phyloP scores from a whole-genome alignment of 1,139 yeast species.

The Taphrina communis region DNA sequence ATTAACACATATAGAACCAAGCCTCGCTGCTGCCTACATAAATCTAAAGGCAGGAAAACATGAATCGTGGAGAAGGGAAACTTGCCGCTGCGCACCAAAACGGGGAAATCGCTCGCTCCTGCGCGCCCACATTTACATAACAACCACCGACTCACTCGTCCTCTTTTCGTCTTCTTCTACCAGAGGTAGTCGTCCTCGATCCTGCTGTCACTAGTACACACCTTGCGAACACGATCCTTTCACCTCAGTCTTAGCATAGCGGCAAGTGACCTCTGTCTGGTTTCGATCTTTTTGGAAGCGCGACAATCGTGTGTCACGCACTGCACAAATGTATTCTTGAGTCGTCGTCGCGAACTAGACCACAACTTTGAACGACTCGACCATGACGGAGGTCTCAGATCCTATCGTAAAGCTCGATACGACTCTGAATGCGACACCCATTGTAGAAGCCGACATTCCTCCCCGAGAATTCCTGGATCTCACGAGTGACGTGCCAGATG shows the following conservation, averaged over 20 bases:
- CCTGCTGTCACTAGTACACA: neutral
- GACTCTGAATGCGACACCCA: neutral
- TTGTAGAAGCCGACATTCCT: neutral
- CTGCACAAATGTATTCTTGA: neutral
- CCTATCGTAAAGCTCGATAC: neutral
- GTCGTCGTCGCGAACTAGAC: no score
- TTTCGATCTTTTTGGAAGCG: neutral
- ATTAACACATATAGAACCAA: no score
- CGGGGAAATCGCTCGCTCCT: neutral
- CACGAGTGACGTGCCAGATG: conserved; percentile 16
- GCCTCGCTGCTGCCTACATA: no score
- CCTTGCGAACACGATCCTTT: no score
- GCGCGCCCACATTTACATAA: conserved; percentile 11
- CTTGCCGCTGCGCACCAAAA: neutral
- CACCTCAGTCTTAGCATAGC: no score
- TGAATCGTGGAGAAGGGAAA: neutral
- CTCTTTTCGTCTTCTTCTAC: neutral
- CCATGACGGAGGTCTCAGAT: neutral
- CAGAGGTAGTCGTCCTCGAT: neutral
- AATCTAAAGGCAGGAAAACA: no score
- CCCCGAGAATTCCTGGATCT: conserved; percentile 28
- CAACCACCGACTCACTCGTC: neutral
- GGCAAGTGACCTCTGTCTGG: no score
- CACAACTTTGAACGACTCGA: no score
- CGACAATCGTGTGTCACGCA: neutral